Evolutionary conservation across 2,329 filamentous ascomycete species (phyloP).

Genomic region (Ophiosphaerella korrae): DNA sequence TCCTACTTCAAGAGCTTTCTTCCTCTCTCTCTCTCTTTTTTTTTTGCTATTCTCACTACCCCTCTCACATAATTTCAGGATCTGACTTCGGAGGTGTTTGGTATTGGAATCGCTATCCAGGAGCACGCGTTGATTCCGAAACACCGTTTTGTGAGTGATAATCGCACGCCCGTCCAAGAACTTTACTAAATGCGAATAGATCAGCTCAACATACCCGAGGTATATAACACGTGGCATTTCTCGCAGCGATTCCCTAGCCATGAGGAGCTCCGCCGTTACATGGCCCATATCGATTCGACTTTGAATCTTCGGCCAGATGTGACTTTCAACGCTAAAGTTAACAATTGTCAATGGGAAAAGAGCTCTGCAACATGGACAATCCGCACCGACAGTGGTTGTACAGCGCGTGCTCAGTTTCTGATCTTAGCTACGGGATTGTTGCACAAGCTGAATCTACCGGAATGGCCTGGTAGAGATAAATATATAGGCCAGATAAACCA

Average conservation of each 20-base stretch:
- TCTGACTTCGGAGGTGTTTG: constrained; percentile 25
- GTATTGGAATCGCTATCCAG: constrained; percentile 38
- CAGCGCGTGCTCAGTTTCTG: constrained; percentile 52
- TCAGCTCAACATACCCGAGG: constrained; percentile 35
- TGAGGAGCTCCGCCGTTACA: constrained; percentile 30
- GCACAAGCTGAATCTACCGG: constrained; percentile 21
- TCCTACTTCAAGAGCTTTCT: not conserved
- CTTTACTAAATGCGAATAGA: constrained; percentile 2
- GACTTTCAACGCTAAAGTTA: constrained; percentile 52
- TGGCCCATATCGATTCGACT: constrained; percentile 28
- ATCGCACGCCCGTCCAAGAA: too few relatives aligned
- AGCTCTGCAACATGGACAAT: constrained; percentile 51
- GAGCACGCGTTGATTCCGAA: constrained; percentile 38
- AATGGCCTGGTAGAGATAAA: constrained; percentile 16
- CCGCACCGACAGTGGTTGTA: constrained; percentile 50
- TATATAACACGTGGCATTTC: constrained; percentile 33
- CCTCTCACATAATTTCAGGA: constrained; percentile 1
- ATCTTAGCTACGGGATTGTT: constrained; percentile 26
- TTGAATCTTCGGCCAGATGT: constrained; percentile 30
- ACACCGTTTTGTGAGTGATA: constrained; percentile 22
- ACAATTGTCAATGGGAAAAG: constrained; percentile 50
- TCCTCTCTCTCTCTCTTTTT: not conserved
- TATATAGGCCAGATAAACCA: constrained; percentile 32
- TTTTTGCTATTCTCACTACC: not conserved
- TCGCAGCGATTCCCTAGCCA: constrained; percentile 30